Percentiles rank a stretch among this genome's conserved stretches.
Evolutionary conservation across 495 filamentous ascomycete species (phyloP).

Genomic region (Lophium mytilinum): DNA sequence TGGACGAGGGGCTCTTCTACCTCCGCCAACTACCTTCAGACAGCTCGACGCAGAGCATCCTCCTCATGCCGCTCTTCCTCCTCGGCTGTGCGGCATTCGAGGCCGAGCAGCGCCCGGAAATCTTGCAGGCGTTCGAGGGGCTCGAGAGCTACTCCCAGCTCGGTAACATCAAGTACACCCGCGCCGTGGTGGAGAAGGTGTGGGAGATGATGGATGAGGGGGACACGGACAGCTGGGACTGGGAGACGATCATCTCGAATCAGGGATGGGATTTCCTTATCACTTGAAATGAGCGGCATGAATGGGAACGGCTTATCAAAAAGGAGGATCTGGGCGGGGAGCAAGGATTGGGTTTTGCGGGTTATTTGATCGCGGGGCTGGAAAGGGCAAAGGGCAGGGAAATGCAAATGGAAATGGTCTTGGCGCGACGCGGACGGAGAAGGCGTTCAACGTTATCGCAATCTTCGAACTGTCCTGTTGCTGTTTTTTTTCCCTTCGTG

Average conservation of each 20-base stretch:
- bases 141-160: conserved; percentile 72
- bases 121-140: conserved; percentile 58
- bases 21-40: conserved; percentile 54
- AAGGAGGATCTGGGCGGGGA: too few relatives aligned
- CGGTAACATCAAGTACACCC: conserved; percentile 69
- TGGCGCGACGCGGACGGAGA: too few relatives aligned
- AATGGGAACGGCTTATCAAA: too few relatives aligned
- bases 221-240: conserved; percentile 76
- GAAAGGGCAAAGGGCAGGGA: too few relatives aligned
- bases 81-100: conserved; percentile 82
- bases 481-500: too few relatives aligned
- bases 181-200: conserved; percentile 66
- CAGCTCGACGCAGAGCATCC: conserved; percentile 61
- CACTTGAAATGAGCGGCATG: conserved; percentile 39
- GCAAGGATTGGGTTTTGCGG: too few relatives aligned
- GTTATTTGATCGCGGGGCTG: too few relatives aligned
- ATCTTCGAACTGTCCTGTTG: too few relatives aligned
- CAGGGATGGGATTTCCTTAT: conserved; percentile 80
- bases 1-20: conserved; percentile 68
- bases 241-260: conserved; percentile 69
- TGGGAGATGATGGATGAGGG: conserved; percentile 77
- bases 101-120: conserved; percentile 56
- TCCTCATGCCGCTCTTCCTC: conserved; percentile 82
- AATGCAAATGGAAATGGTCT: too few relatives aligned
- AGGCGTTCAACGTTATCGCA: too few relatives aligned